phyloP scores from a whole-genome alignment of 1,284 basidiomycete genomes.

The Rhodotorula glutinis region DNA sequence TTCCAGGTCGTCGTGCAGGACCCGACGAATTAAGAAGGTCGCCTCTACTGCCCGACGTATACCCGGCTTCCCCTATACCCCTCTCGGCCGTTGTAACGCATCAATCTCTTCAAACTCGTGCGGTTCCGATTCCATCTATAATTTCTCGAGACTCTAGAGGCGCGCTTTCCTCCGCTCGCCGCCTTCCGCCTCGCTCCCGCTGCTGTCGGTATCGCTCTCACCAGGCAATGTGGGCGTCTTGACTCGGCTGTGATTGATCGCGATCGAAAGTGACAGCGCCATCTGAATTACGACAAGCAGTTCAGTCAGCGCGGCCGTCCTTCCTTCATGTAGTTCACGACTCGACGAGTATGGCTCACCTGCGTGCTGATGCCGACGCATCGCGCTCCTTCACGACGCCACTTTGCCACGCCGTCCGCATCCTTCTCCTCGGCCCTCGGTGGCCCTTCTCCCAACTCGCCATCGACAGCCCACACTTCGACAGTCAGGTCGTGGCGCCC shows the following conservation, averaged over 20 bases:
- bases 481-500: slow-evolving; percentile 37
- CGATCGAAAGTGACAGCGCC: slow-evolving; percentile 25
- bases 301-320: not conserved
- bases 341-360: slow-evolving; percentile 2
- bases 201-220: not conserved
- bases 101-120: no score
- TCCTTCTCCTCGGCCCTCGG: slow-evolving; percentile 5
- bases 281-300: slow-evolving; percentile 12
- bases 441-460: slow-evolving; percentile 7
- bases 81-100: not conserved
- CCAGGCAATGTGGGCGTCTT: not conserved
- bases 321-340: no score
- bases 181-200: not conserved
- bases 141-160: not conserved
- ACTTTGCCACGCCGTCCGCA: slow-evolving; percentile 9
- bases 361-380: slow-evolving; percentile 35
- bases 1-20: slow-evolving; percentile 35
- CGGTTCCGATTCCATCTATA: no score
- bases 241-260: slow-evolving; percentile 12
- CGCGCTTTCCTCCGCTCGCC: not conserved
- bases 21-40: slow-evolving; percentile 13
- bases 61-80: not conserved
- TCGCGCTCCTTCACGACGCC: slow-evolving; percentile 24
- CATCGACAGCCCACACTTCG: slow-evolving; percentile 30
- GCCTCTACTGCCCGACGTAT: not conserved